Base-by-base conservation (phyloP, 2,329 filamentous ascomycete species). In the Microcera coccophila region DNA sequence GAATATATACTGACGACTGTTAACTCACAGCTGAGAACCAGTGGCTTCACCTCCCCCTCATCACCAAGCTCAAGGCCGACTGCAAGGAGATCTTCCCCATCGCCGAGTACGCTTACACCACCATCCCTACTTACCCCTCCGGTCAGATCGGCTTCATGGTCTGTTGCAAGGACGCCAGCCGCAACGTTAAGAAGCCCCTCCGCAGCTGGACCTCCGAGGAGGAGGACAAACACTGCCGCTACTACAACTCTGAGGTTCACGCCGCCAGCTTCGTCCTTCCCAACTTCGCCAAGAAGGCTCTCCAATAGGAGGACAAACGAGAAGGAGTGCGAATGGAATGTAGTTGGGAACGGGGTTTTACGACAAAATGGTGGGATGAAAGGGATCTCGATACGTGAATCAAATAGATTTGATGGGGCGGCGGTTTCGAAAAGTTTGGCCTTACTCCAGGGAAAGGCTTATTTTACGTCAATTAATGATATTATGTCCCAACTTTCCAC, bases 71-170 rank as follows among this genome's bases (percentile, higher is more conserved):
- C 63, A 95, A 95, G 82, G 90, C 95, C 79, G 81, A 90, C 65
- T 96, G 91, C 85, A 85, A 85, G 70, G 85, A 93, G 70, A 87
- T 98, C 70, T 98, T 98, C 84, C 90, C 93, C 54, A 87, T 88
- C 51, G 93, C 87, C 68, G 93, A 98, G 75, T 98, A 97, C 75
- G 93, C 87, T 60, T 98, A 96, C 81, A 97, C 91, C 63, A 97
- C 91, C 62, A 98, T 98, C 70, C 93, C 93, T 47, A 98, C 93
- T 65, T 98, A 98, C 78, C 93, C 93, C 55, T 95, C 89, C 44
- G 93, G 93, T 66, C 93, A 98, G 77, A 98, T 98, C 63, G 93
- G 93, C 66, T 98, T 98, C 84, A 96, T 98, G 90, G 88, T 98
- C 65, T 97, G 93, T 84, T 87, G 79, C 84, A 97, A 98, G 82